Evolutionary conservation across 495 filamentous ascomycete species (phyloP), one percentile per base, ranked within the genome.

Genomic region (Penicillium nucicola): DNA sequence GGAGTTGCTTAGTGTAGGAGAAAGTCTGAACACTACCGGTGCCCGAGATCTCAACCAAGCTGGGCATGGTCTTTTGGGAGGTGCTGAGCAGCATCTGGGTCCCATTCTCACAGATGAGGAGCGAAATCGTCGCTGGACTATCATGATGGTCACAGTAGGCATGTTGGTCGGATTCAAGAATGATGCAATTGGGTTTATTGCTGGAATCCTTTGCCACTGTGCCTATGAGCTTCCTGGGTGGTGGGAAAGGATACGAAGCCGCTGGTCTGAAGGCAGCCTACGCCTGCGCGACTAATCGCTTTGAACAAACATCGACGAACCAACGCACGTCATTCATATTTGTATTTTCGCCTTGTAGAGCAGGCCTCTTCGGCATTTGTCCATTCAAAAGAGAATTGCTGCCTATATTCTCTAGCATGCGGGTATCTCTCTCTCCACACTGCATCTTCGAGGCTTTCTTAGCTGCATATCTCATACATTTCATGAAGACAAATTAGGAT

Each of bases 61-160:
- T 12, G 51, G 44, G 32, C 14, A 25, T 20, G 59, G 55, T 3
- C 47, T 70, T 68, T 5, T 75, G 59, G 75, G 70, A 57, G 51
- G 73, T 44, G 62, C 51, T n/a, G 69, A 66, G 20, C 64, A 69
- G 48, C 65, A 70, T 33, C 60, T 65, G 28, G 63, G 54, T 33
- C 66, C 55, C 31, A 64, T 72, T 18, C 61, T 81, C 19, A 80
- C 75, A 9, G 84, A 84, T 30, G 73, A 77, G 47, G 85, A 89
- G 59, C 76, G 83, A 28, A 76, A 75, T 41, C 81, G 86, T 56
- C 74, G 89, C 23, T 95, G 89, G 85, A 85, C 81, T 25, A 83
- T 95, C 0, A 95, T 96, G 90, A 78, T 93, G 56, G 82, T 90
- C 45, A 97, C 92, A 34, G 82, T 88, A 20, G 90, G 86, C 1